Percentiles rank a stretch among this genome's conserved stretches.
These are phyloP conservation scores for Trichoderma gracile DNA, from an alignment of 2,329 filamentous ascomycete genomes.

Conservation along the genomic window DNA sequence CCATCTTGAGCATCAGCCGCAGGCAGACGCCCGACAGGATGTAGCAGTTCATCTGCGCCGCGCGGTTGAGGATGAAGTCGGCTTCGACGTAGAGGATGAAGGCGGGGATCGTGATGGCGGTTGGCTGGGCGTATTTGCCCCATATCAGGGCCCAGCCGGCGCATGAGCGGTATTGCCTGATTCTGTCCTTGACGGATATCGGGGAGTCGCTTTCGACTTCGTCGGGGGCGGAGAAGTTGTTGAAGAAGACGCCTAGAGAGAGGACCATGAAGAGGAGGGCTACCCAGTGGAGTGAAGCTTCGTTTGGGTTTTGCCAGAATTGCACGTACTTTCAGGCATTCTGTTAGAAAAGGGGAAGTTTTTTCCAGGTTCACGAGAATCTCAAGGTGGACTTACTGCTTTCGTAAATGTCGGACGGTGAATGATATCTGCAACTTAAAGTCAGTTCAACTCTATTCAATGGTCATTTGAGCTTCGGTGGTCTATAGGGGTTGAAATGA, in stretches of 20 bases:
- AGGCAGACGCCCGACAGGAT: constrained; percentile 52
- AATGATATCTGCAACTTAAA: constrained; percentile 46
- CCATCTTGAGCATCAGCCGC: constrained; percentile 60
- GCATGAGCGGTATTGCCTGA: constrained; percentile 50
- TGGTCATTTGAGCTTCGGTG: neutral
- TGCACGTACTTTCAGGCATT: constrained; percentile 44
- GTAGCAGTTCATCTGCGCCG: constrained; percentile 56
- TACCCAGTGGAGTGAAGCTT: constrained; percentile 48
- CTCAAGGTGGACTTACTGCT: constrained; percentile 36
- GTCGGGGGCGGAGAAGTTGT: constrained; percentile 45
- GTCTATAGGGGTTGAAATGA: neutral
- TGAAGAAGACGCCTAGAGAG: constrained; percentile 48
- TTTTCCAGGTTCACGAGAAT: accelerated
- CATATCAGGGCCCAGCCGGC: constrained; percentile 54
- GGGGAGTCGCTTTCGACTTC: constrained; percentile 47
- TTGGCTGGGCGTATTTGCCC: constrained; percentile 54
- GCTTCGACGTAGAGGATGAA: constrained; percentile 55
- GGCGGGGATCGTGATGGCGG: constrained; percentile 50
- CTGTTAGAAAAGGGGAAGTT: neutral
- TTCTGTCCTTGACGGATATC: constrained; percentile 46
- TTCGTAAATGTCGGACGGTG: constrained; percentile 55
- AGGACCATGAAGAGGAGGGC: constrained; percentile 53
- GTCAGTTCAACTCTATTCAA: neutral
- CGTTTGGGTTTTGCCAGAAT: constrained; percentile 50
- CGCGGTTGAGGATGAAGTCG: constrained; percentile 54